Conservation (phyloP, 1,139 yeast genomes). For the Yarrowia galli region DNA sequence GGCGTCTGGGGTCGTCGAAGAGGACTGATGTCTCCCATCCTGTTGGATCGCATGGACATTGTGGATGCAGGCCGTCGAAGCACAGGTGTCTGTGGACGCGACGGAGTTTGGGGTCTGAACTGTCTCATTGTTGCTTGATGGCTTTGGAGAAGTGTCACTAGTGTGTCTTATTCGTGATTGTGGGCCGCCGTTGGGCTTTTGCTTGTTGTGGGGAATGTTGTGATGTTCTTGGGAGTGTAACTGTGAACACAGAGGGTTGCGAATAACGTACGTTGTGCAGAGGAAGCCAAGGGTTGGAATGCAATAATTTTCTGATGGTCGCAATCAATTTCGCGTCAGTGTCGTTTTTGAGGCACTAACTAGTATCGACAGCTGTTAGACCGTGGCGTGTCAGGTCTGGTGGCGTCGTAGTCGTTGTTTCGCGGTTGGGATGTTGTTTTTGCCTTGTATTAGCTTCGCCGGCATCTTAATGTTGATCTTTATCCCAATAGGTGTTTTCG, state of each 20-base stretch:
- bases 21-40: constrained; percentile 43
- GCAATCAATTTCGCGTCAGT: constrained; percentile 1
- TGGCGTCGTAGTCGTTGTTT: constrained; percentile 1
- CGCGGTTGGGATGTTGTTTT: constrained; percentile 37
- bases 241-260: too few species aligned
- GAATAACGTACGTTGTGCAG: too few species aligned
- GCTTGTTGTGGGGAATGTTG: background rate
- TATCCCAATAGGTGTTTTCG: constrained; percentile 27
- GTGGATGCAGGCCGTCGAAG: constrained; percentile 47
- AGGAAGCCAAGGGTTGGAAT: background rate
- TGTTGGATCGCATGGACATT: constrained; percentile 47
- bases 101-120: constrained; percentile 39
- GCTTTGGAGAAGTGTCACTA: background rate
- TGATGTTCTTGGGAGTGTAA: background rate
- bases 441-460: constrained; percentile 19
- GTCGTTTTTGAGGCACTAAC: background rate
- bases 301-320: background rate
- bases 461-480: constrained; percentile 27
- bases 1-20: constrained; percentile 44
- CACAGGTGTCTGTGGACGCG: constrained; percentile 47
- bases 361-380: background rate
- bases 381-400: background rate
- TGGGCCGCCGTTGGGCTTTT: constrained; percentile 9
- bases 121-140: constrained; percentile 33
- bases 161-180: background rate